Percentiles rank a stretch among this genome's conserved stretches.
Conservation (phyloP, 192 early-diverging fungal genomes). For the Entophlyctis luteolus region DNA sequence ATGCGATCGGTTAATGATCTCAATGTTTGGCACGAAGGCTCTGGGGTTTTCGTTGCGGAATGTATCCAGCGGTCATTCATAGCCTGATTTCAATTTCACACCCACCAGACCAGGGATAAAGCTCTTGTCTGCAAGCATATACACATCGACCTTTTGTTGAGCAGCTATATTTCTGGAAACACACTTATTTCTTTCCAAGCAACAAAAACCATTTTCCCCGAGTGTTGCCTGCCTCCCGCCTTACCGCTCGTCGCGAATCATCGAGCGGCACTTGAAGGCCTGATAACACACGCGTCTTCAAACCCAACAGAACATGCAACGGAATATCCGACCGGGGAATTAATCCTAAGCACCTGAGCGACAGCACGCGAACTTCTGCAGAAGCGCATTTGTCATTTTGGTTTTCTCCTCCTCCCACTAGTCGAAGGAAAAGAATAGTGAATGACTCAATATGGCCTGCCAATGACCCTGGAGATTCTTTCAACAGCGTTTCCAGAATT, state of each 20-base stretch:
- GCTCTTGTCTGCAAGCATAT: too few relatives aligned
- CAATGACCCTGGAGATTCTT: slow-evolving; percentile 68
- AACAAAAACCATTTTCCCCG: slow-evolving; percentile 76
- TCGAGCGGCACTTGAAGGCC: slow-evolving; percentile 67
- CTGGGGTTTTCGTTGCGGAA: too few relatives aligned
- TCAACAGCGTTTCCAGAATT: slow-evolving; percentile 68
- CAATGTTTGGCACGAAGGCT: too few relatives aligned
- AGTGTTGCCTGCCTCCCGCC: slow-evolving; percentile 82
- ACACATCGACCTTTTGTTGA: too few relatives aligned
- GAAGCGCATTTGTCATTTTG: background rate
- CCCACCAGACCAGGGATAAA: too few relatives aligned
- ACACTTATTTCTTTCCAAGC: slow-evolving; percentile 29
- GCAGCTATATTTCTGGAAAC: too few relatives aligned
- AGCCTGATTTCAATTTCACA: too few relatives aligned
- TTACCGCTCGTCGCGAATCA: slow-evolving; percentile 83
- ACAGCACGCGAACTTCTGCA: slow-evolving; percentile 12
- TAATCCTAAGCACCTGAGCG: slow-evolving; percentile 15
- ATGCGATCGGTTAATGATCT: too few relatives aligned
- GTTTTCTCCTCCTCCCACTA: slow-evolving; percentile 5
- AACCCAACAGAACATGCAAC: slow-evolving; percentile 39
- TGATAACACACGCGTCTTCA: slow-evolving; percentile 59
- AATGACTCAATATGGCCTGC: slow-evolving; percentile 45
- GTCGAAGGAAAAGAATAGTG: background rate
- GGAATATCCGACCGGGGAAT: slow-evolving; percentile 7
- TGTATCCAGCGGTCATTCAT: too few relatives aligned